phyloP scores from a whole-genome alignment of 2,329 filamentous ascomycete species.

The Cytospora leucostoma region DNA sequence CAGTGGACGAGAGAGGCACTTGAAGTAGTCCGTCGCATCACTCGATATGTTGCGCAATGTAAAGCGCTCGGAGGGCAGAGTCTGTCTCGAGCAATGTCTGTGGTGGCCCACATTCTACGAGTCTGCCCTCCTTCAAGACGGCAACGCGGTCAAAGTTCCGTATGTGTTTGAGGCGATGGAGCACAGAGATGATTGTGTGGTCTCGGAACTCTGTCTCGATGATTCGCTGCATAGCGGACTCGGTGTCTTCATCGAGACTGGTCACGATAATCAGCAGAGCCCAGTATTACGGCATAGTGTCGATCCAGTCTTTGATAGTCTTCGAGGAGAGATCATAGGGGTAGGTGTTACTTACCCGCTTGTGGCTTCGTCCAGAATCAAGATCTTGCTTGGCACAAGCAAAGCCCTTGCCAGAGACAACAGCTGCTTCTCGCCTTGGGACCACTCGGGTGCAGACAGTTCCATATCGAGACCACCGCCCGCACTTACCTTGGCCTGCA shows the following conservation, averaged over 20 bases:
- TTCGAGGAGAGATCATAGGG: too few relatives aligned
- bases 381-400: slow-evolving; percentile 27
- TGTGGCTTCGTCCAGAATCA: slow-evolving; percentile 33
- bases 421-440: slow-evolving; percentile 28
- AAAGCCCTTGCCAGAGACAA: slow-evolving; percentile 31
- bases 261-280: background rate
- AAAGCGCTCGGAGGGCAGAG: slow-evolving; percentile 4
- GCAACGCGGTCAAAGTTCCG: slow-evolving; percentile 9
- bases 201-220: slow-evolving; percentile 14
- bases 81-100: background rate
- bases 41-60: background rate
- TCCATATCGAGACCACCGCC: slow-evolving; percentile 22
- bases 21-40: too few relatives aligned
- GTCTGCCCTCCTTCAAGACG: slow-evolving; percentile 8
- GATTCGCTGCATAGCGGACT: slow-evolving; percentile 5
- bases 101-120: slow-evolving; percentile 15
- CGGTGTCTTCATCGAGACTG: slow-evolving; percentile 16
- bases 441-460: slow-evolving; percentile 22
- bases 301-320: too few relatives aligned
- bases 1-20: too few relatives aligned
- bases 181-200: slow-evolving; percentile 8
- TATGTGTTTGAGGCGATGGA: slow-evolving; percentile 10
- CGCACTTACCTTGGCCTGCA: slow-evolving; percentile 19
- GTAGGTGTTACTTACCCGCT: slow-evolving; percentile 27
- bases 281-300: background rate